Conservation (phyloP, 2,329 filamentous ascomycete species). For the Sporothrix brunneoviolacea region DNA sequence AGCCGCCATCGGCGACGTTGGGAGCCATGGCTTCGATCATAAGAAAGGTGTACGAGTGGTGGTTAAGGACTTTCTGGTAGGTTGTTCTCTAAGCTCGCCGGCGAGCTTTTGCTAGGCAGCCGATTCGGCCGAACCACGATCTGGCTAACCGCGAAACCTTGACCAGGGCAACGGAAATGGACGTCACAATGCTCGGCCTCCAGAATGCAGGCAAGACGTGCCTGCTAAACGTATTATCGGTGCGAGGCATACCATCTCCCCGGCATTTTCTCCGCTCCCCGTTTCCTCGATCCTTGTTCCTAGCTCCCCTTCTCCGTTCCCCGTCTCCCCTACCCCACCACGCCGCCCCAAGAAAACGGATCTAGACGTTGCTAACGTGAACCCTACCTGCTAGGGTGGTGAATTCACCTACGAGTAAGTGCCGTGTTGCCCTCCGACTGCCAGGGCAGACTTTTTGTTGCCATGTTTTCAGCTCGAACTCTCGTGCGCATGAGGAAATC, state of each 20-base stretch:
- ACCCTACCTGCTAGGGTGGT: conserved; percentile 61
- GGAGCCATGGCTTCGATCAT: conserved; percentile 81
- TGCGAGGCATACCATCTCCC: no score
- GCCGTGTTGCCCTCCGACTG: background rate
- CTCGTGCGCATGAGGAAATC: no score
- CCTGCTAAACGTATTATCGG: conserved; percentile 84
- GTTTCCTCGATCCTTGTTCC: conserved; percentile 9
- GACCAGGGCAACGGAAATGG: conserved; percentile 93
- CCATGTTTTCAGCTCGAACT: no score
- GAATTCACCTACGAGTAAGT: conserved; percentile 98
- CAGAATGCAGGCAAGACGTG: conserved; percentile 99
- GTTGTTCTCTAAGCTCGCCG: conserved; percentile 33
- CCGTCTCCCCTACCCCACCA: conserved; percentile 6
- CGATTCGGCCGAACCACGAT: no score
- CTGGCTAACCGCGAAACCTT: background rate
- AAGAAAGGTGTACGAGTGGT: conserved; percentile 94
- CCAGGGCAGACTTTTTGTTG: no score
- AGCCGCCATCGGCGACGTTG: conserved; percentile 15
- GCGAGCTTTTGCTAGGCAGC: no score
- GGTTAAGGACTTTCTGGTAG: conserved; percentile 95
- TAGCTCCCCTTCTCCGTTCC: conserved; percentile 2
- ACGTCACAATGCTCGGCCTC: conserved; percentile 97
- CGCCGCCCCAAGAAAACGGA: background rate
- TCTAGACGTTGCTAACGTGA: conserved; percentile 8
- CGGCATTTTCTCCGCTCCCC: conserved; percentile 3